Evolutionary conservation across 345 rosid genomes (phyloP).

Genomic region (Clarkia xantiana): DNA sequence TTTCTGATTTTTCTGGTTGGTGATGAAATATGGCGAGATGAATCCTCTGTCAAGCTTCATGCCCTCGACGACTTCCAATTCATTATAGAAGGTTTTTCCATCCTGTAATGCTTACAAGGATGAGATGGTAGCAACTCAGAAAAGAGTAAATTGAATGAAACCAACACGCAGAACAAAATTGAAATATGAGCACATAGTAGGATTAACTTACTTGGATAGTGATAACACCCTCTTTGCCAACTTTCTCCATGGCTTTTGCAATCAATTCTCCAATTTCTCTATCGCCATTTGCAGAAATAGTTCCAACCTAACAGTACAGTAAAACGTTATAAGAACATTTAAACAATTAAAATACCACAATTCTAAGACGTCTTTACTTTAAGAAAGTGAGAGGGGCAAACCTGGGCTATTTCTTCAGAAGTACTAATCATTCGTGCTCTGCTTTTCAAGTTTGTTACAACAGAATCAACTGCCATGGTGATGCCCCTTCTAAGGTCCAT

Average conservation of each 20-base stretch:
- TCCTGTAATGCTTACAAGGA: slow-evolving; percentile 30
- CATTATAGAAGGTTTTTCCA: slow-evolving; percentile 86
- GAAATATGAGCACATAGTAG: neutral
- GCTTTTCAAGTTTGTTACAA: slow-evolving; percentile 76
- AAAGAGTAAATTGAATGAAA: no score
- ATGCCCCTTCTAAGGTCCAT: slow-evolving; percentile 94
- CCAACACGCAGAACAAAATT: neutral
- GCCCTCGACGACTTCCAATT: slow-evolving; percentile 94
- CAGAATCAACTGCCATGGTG: slow-evolving; percentile 79
- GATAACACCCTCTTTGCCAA: slow-evolving; percentile 97
- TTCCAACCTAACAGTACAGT: slow-evolving; percentile 48
- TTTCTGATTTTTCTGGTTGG: slow-evolving; percentile 80
- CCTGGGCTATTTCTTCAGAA: slow-evolving; percentile 94
- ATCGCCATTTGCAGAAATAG: slow-evolving; percentile 94
- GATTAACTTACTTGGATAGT: slow-evolving; percentile 57
- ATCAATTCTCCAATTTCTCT: slow-evolving; percentile 92
- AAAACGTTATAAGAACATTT: neutral
- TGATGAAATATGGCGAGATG: slow-evolving; percentile 86
- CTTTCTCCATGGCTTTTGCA: slow-evolving; percentile 98
- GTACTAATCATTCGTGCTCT: slow-evolving; percentile 91
- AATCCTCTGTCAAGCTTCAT: slow-evolving; percentile 97
- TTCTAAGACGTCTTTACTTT: neutral
- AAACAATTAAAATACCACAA: neutral
- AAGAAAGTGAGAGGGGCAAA: neutral
- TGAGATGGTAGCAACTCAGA: neutral